These are phyloP conservation scores for Catenaria anguillulae DNA, from an alignment of 371 early-diverging fungal species.

Conservation along the genomic window DNA sequence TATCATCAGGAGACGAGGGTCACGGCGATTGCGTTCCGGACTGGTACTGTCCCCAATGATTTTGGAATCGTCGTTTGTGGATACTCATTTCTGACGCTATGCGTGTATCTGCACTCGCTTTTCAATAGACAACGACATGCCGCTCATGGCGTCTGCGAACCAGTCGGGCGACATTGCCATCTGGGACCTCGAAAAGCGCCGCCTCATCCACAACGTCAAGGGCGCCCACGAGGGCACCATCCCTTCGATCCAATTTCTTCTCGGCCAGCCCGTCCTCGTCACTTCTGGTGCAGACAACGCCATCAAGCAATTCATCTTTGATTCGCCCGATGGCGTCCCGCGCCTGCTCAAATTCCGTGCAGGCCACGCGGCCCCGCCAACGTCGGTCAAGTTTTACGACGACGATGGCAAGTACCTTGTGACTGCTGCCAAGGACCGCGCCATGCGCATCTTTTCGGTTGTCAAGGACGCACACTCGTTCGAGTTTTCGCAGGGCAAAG, in stretches of 20 bases:
- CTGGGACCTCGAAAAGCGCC: conserved; percentile 76
- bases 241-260: conserved; percentile 56
- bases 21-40: conserved; percentile 75
- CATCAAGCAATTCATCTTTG: conserved; percentile 92
- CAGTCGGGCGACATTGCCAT: conserved; percentile 73
- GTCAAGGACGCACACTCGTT: conserved; percentile 65
- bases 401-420: conserved; percentile 52
- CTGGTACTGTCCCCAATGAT: conserved; percentile 28
- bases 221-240: conserved; percentile 68
- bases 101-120: not conserved
- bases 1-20: conserved; percentile 74
- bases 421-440: conserved; percentile 65
- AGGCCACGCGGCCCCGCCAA: conserved; percentile 79
- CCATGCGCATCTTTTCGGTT: conserved; percentile 62
- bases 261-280: conserved; percentile 67
- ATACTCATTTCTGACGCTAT: not conserved
- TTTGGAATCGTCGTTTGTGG: not conserved
- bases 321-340: conserved; percentile 60
- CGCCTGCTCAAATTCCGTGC: conserved; percentile 59
- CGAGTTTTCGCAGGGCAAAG: conserved; percentile 65
- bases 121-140: conserved; percentile 22
- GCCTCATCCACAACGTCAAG: conserved; percentile 55
- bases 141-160: conserved; percentile 78
- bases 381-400: conserved; percentile 56
- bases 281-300: conserved; percentile 82